Evolutionary conservation across 1,284 basidiomycete species (phyloP), one percentile per base, ranked within the genome.

Genomic region (Melanopsichium pennsylvanicum): DNA sequence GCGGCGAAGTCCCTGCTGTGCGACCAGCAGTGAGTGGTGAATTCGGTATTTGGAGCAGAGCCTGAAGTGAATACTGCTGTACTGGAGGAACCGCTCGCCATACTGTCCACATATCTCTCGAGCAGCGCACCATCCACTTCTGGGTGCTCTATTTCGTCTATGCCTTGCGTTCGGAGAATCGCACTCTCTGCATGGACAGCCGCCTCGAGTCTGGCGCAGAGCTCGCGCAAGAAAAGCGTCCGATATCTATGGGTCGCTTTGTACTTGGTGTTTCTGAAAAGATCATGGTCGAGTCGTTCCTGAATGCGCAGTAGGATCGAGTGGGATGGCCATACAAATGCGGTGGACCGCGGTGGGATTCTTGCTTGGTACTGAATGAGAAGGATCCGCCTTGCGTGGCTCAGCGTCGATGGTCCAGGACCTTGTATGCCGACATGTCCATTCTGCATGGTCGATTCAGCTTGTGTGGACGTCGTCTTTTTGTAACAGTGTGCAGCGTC

Each of bases 311-410:
- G 43, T 10, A 70, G 33, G 3, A 54, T 34, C 5, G 44, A 18
- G 11, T 40, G 23, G 3, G 50, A 45, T 26, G 61, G 67, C 67
- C 67, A 71, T 5, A 54, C 46, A 19, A 71, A 71, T 2, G 51
- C 41, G 36, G 16, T 40, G 16, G 64, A 71, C 7, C 44, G 38
- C 9, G 66, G 58, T 21, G 54, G 54, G 10, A 71, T 42, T 4
- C 69, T 58, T 19, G 69, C 59, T 23, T 64, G 42, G 56, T 63
- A 71, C 47, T 71, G 69, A 15, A 68, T 16, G 13, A 62, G 37
- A 22, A 71, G 12, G 18, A 48, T 45, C 16, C 56, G 43, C 23
- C 63, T 34, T 18, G 56, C 66, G 16, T 61, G 41, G 22, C 9
- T 16, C 13, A 67, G 35, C 6, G 63, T 57, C 10, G 52, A 47